Evolutionary conservation across 495 filamentous ascomycete genomes (phyloP), one percentile per base, ranked within the genome.

Genomic region (Thermothielavioides terrestris): DNA sequence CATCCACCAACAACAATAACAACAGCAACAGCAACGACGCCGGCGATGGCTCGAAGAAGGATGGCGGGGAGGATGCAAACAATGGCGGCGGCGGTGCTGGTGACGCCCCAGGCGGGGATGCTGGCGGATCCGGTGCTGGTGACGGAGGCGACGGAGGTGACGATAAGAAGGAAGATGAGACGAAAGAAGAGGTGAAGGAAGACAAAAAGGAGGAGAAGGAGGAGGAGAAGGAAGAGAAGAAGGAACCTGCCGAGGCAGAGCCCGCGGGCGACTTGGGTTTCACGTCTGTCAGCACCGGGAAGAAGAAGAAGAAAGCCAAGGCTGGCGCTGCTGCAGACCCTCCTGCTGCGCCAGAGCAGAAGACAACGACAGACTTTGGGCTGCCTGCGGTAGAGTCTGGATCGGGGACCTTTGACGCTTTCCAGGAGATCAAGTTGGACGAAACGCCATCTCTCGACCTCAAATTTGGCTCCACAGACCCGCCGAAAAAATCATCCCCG

Each of bases 381-480:
- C 50, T 57, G 6, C 61, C 60, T 17, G 53, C 32, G 10, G 39
- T 57, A 7, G 41, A 56, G 32, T 42, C 52, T 4, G 42, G 28
- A 36, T 21, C 35, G 37, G 25, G 54, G 44, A 38, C 42, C 31
- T 31, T 67, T 37, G 66, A 71, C 26, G 42, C 61, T 17, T 73
- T 78, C 42, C 57, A 76, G 30, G 73, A 78, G 5, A 72, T 77
- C 56, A 76, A 76, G 42, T 53, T 77, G 28, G 66, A 74, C 49
- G 68, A 70, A 3, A 65, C 54, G n/a, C 28, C 63, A n/a, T 65
- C 64, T 17, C 44, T 69, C 17, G 68, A 70, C 47, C 32, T 68
- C 6, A 66, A 56, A 50, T 70, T 66, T 54, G 57, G 49, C 26
- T 35, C 58, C 20, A 58, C 65, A 8, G 63, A 64, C n/a, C n/a